phyloP scores from a whole-genome alignment of 495 filamentous ascomycete genomes.

The Niebla homalea region DNA sequence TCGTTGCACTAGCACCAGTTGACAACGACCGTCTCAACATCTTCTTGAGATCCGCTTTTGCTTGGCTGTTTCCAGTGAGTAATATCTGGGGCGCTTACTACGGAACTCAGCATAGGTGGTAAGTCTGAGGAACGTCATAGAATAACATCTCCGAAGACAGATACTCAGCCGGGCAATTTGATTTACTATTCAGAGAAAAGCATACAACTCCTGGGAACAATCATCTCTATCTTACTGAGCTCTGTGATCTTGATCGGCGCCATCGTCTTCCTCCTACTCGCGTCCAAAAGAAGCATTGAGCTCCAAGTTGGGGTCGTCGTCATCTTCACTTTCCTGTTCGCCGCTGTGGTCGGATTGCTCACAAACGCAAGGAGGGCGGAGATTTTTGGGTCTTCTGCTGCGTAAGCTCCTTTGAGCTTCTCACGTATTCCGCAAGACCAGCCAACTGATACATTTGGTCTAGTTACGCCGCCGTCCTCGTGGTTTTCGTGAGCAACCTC shows the following conservation, averaged over 20 bases:
- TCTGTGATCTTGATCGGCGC: constrained; percentile 20
- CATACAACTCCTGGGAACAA: constrained; percentile 6
- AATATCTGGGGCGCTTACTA: background rate
- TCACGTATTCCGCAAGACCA: no score
- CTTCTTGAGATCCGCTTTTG: constrained; percentile 7
- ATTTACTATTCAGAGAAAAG: constrained; percentile 9
- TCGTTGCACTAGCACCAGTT: constrained; percentile 10
- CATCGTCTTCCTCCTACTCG: constrained; percentile 15
- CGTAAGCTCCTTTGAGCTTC: constrained; percentile 12
- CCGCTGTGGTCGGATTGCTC: constrained; percentile 17
- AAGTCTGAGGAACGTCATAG: no score
- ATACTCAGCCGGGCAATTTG: no score
- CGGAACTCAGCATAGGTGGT: background rate
- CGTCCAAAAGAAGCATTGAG: background rate
- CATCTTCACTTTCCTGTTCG: constrained; percentile 21
- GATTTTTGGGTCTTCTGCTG: constrained; percentile 22
- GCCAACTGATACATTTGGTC: background rate
- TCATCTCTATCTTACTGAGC: constrained; percentile 13
- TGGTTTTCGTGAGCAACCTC: constrained; percentile 15
- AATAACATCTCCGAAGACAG: background rate
- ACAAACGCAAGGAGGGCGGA: constrained; percentile 23
- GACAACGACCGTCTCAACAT: constrained; percentile 10
- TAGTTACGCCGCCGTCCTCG: constrained; percentile 18
- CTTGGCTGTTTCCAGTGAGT: constrained; percentile 6
- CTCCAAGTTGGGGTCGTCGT: constrained; percentile 18